A percentile compares a stretch with the other conserved stretches of the same genome.
phyloP scores from a whole-genome alignment of 2,329 filamentous ascomycete genomes.

The Arthroderma sp. region DNA sequence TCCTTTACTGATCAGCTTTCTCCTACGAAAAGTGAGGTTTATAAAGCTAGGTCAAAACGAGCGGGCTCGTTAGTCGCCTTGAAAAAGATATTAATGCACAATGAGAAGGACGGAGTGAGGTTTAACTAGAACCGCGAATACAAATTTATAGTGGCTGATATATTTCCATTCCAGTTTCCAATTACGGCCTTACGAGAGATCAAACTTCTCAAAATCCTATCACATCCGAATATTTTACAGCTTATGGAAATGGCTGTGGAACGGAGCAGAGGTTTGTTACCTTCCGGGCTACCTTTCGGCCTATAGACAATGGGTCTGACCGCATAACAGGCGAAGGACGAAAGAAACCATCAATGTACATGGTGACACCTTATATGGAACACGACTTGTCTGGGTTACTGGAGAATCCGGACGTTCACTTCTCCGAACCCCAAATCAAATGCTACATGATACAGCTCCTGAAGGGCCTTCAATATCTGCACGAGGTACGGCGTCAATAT shows the following conservation, averaged over 20 bases:
- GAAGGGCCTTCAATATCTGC: constrained; percentile 78
- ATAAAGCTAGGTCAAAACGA: constrained; percentile 69
- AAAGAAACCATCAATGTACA: constrained; percentile 77
- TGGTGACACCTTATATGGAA: constrained; percentile 98
- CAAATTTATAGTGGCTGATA: not conserved
- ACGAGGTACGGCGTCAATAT: constrained; percentile 45
- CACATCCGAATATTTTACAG: constrained; percentile 73
- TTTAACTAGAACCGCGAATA: not conserved
- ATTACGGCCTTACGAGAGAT: constrained; percentile 96
- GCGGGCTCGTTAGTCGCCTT: constrained; percentile 68
- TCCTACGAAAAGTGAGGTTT: constrained; percentile 55
- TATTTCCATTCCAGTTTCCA: constrained; percentile 54
- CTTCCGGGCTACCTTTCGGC: constrained; percentile 9
- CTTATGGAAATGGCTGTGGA: constrained; percentile 97
- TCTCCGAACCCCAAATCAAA: constrained; percentile 86
- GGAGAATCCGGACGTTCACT: constrained; percentile 81
- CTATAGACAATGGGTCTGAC: constrained; percentile 4
- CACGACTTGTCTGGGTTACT: constrained; percentile 95
- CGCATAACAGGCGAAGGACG: constrained; percentile 53
- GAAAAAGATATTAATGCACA: constrained; percentile 99
- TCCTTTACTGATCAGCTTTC: not conserved
- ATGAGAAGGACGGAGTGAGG: constrained; percentile 87
- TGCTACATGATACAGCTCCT: constrained; percentile 94
- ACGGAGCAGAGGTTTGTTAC: constrained; percentile 44
- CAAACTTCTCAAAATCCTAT: constrained; percentile 91